Evolutionary conservation across 2,329 filamentous ascomycete species (phyloP).

Genomic region (Septoria linicola): DNA sequence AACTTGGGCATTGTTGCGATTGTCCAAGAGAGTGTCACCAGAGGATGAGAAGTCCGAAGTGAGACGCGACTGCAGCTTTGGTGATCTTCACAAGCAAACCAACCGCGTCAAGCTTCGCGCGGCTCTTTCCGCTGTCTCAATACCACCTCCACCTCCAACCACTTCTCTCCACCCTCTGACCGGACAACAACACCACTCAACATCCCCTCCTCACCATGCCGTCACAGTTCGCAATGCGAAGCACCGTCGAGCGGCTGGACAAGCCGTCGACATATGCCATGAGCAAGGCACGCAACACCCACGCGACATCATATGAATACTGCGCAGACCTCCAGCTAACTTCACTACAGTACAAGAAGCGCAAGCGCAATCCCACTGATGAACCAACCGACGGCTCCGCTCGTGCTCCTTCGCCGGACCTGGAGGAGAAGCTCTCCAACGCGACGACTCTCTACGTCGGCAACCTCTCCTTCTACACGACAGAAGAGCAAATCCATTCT

Average conservation of each 20-base stretch:
- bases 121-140: not conserved
- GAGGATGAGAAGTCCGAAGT: not conserved
- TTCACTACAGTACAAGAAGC: constrained; percentile 64
- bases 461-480: constrained; percentile 80
- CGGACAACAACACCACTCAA: not conserved
- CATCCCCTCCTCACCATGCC: constrained; percentile 44
- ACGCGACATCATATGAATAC: constrained; percentile 6
- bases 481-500: constrained; percentile 97
- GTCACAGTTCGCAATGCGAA: constrained; percentile 48
- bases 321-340: constrained; percentile 2
- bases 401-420: constrained; percentile 53
- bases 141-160: constrained; percentile 4
- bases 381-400: constrained; percentile 44
- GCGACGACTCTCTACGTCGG: constrained; percentile 97
- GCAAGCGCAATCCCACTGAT: constrained; percentile 61
- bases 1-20: constrained; percentile 71
- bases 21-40: constrained; percentile 2
- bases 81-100: constrained; percentile 1
- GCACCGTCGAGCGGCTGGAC: constrained; percentile 88
- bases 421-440: constrained; percentile 76
- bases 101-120: constrained; percentile 18
- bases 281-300: constrained; percentile 64
- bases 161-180: not conserved
- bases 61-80: constrained; percentile 10
- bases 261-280: constrained; percentile 92